Evolutionary conservation across 2,329 filamentous ascomycete genomes (phyloP), one percentile per base, ranked within the genome.

Genomic region (Tolypocladium paradoxum): DNA sequence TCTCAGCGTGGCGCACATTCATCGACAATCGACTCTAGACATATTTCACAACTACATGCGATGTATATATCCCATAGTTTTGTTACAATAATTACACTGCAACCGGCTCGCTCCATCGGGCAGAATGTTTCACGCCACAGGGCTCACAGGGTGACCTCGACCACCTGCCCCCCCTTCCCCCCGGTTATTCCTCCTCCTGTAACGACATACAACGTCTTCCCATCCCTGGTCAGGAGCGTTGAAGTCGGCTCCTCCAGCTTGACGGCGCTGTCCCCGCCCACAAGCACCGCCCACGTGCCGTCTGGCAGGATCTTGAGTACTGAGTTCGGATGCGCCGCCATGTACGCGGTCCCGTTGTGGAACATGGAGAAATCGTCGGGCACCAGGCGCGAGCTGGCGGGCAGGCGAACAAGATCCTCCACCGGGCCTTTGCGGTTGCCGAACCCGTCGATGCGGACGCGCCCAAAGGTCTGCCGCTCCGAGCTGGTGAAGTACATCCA

Each of bases 401-500:
- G 38, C 22, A 57, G 48, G 14, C 31, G 34, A 0, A 31, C 34
- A 1, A 62, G 36, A 33, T 53, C 46, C 34, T 59, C 56, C 20
- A 60, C 22, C 54, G 49, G 29, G 33, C 56, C 51, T 2, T 43
- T 14, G 1, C 34, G 33, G 14, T 53, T 47, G 3, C 56, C 58
- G 4, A 16, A 1, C 4, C 35, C 20, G 27, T 56, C 48, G 22
- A 61, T 55, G 36, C 27, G 36, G 34, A 58, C 40, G 3, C 58
- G 52, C n/a, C 34, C 57, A n/a, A 55, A 50, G 33, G 57, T 51
- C 20, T 48, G 49, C 20, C 49, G 43, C 24, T 49, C 54, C 29
- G 58, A 56, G 43, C 58, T 59, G 31, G 56, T 61, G 31, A 61
- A 54, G 54, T 63, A 63, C 16, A 63, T 34, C 31, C 31, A 33